Percentiles rank a stretch among this genome's conserved stretches.
phyloP scores from a whole-genome alignment of 495 filamentous ascomycete genomes.

The Baudoinia panamericana region DNA sequence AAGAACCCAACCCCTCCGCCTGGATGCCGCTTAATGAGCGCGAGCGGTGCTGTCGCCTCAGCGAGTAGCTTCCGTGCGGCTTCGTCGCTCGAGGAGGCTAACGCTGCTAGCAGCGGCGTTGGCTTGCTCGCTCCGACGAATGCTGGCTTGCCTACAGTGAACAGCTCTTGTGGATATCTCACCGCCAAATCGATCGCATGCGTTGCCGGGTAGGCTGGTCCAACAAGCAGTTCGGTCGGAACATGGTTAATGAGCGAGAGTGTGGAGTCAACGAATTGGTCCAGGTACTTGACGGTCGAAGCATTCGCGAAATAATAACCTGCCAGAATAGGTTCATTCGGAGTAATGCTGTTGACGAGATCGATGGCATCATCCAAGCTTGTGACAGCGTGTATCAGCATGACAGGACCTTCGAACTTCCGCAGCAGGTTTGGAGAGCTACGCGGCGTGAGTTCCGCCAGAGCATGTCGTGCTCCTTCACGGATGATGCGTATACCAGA shows the following conservation, averaged over 20 bases:
- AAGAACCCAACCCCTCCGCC: slow-evolving; percentile 38
- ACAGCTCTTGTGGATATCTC: slow-evolving; percentile 18
- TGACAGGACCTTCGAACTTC: slow-evolving; percentile 3
- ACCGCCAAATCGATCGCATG: slow-evolving; percentile 2
- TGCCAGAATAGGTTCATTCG: slow-evolving; percentile 27
- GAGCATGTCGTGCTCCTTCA: slow-evolving; percentile 8
- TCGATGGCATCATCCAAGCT: slow-evolving; percentile 39
- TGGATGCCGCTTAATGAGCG: slow-evolving; percentile 28
- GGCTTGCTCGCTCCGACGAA: slow-evolving; percentile 26
- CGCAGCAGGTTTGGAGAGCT: background rate
- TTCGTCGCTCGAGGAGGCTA: slow-evolving; percentile 10
- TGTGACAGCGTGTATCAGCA: slow-evolving; percentile 30
- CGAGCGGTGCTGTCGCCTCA: slow-evolving; percentile 29
- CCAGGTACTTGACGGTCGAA: slow-evolving; percentile 38
- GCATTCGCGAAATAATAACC: slow-evolving; percentile 39
- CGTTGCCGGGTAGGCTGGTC: slow-evolving; percentile 2
- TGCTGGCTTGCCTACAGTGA: slow-evolving; percentile 34
- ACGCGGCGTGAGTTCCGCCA: background rate
- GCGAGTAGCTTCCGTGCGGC: slow-evolving; percentile 19
- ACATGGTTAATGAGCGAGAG: slow-evolving; percentile 41
- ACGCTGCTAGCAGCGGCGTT: slow-evolving; percentile 12
- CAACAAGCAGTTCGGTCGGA: slow-evolving; percentile 34
- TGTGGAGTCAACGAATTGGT: slow-evolving; percentile 37
- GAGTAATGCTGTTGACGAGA: slow-evolving; percentile 19
- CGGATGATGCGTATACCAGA: slow-evolving; percentile 1